These are phyloP conservation scores for Chrysoporthe deuterocubensis DNA, from an alignment of 2,329 filamentous ascomycete genomes.

Conservation along the genomic window DNA sequence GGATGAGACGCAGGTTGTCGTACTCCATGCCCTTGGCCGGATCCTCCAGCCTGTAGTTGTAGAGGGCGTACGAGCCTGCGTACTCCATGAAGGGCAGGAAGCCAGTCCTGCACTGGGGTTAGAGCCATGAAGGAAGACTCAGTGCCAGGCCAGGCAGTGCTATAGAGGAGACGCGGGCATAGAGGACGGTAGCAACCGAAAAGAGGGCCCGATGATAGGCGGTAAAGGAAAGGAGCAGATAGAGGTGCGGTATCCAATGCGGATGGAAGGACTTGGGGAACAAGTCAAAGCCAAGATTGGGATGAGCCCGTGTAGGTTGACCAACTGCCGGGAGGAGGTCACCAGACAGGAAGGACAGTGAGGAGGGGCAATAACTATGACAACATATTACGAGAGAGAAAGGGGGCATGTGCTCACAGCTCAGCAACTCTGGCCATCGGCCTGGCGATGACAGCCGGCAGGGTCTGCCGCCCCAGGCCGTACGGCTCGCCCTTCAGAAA, in stretches of 20 bases:
- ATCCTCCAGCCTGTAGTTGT: constrained; percentile 67
- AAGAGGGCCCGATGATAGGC: neutral
- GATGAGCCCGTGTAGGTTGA: neutral
- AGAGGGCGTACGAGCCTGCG: constrained; percentile 69
- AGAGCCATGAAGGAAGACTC: neutral
- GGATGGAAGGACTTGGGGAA: neutral
- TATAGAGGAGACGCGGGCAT: neutral
- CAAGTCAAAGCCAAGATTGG: neutral
- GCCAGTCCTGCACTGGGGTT: constrained; percentile 51
- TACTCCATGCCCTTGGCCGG: constrained; percentile 62
- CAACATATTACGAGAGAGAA: neutral
- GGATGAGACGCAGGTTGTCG: constrained; percentile 78
- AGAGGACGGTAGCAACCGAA: neutral
- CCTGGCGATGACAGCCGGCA: constrained; percentile 76
- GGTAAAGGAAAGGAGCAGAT: neutral
- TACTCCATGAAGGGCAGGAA: constrained; percentile 95
- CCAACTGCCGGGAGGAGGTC: neutral
- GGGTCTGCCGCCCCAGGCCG: constrained; percentile 72
- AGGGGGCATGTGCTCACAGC: constrained; percentile 65
- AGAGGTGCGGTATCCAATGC: neutral
- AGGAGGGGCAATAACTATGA: neutral
- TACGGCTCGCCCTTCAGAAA: constrained; percentile 74
- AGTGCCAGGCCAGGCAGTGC: neutral
- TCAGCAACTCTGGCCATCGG: constrained; percentile 84
- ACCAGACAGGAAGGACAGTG: neutral